phyloP scores from a whole-genome alignment of 495 filamentous ascomycete genomes.

The Articulospora tetracladia region DNA sequence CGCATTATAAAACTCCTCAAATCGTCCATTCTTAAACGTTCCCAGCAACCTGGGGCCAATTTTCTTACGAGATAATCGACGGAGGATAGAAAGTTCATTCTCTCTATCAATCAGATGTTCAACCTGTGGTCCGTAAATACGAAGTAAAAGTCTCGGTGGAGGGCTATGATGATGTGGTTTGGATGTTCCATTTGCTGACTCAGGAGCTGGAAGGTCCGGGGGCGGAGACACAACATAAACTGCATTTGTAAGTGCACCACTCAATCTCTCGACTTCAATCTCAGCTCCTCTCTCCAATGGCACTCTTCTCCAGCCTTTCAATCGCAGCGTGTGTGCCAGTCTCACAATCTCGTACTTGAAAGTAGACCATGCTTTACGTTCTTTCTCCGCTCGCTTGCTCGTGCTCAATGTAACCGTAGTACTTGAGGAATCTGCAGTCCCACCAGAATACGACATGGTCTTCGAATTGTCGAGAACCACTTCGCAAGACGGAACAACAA shows the following conservation, averaged over 20 bases:
- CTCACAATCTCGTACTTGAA: conserved; percentile 93
- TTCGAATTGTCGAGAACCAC: conserved; percentile 82
- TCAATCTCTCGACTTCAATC: conserved; percentile 80
- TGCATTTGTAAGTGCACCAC: conserved; percentile 92
- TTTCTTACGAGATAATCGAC: conserved; percentile 80
- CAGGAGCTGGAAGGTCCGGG: conserved; percentile 37
- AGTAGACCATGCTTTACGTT: conserved; percentile 65
- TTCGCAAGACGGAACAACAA: conserved; percentile 72
- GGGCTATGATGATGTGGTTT: conserved; percentile 13
- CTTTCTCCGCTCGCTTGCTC: conserved; percentile 49
- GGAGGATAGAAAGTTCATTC: conserved; percentile 81
- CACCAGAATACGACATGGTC: conserved; percentile 70
- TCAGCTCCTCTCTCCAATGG: conserved; percentile 65
- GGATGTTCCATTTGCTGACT: conserved; percentile 29
- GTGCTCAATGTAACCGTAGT: conserved; percentile 33
- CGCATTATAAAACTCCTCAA: conserved; percentile 90
- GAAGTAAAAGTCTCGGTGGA: conserved; percentile 72
- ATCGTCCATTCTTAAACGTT: conserved; percentile 92
- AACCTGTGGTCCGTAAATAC: conserved; percentile 94
- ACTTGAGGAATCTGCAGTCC: conserved; percentile 37
- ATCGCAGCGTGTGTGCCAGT: conserved; percentile 78
- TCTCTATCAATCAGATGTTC: conserved; percentile 94
- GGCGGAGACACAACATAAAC: conserved; percentile 93
- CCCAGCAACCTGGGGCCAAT: conserved; percentile 93
- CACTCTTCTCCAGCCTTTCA: conserved; percentile 87